Evolutionary conservation across 805 yeast species (phyloP).

Genomic region (Candida suzukii): DNA sequence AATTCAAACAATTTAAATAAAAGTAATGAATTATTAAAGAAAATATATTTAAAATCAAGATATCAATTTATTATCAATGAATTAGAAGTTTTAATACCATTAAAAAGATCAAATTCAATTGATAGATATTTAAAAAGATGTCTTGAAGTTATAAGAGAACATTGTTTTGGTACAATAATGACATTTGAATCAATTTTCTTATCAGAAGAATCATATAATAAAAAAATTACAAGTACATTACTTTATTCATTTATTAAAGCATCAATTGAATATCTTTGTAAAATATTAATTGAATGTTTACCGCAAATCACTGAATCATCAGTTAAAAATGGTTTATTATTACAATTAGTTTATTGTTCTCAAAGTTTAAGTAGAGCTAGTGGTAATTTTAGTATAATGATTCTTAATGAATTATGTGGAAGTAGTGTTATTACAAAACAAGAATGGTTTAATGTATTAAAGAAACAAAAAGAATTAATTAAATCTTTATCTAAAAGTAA

Average conservation of each 20-base stretch:
- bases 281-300: constrained; percentile 23
- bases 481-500: constrained; percentile 14
- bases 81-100: constrained; percentile 47
- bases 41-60: constrained; percentile 62
- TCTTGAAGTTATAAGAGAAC: constrained; percentile 81
- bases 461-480: constrained; percentile 34
- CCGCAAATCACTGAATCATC: constrained; percentile 30
- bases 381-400: constrained; percentile 57
- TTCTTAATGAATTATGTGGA: constrained; percentile 32
- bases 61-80: constrained; percentile 60
- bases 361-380: constrained; percentile 71
- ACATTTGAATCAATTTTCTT: constrained; percentile 60
- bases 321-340: constrained; percentile 56
- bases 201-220: constrained; percentile 16
- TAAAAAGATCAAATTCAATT: constrained; percentile 41
- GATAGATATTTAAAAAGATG: constrained; percentile 68
- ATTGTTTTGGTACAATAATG: constrained; percentile 65
- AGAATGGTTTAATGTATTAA: constrained; percentile 36
- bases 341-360: constrained; percentile 86
- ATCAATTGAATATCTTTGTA: constrained; percentile 24
- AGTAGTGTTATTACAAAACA: constrained; percentile 23
- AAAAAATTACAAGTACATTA: constrained; percentile 16
- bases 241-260: constrained; percentile 31
- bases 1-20: constrained; percentile 1
- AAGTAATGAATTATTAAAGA: constrained; percentile 30